These are phyloP conservation scores for Halophytophthora batemanensis DNA, from an alignment of 352 stramenopile species.

Conservation along the genomic window DNA sequence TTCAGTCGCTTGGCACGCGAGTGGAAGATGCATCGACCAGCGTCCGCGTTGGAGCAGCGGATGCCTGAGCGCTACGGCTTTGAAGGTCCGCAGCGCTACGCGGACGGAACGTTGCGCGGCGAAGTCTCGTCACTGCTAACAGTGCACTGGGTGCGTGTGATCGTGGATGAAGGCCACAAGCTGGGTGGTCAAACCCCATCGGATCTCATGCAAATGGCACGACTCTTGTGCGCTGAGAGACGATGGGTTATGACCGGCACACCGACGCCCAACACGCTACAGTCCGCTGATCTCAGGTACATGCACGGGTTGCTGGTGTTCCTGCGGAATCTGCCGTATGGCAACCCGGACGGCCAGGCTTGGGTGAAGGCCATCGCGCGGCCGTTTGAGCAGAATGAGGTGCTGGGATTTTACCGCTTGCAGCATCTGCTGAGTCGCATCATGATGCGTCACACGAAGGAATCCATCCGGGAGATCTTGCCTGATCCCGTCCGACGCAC, in stretches of 20 bases:
- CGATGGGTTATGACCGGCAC: slow-evolving; percentile 98
- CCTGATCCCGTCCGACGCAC: slow-evolving; percentile 42
- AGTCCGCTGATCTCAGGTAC: slow-evolving; percentile 83
- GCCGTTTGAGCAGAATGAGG: slow-evolving; percentile 65
- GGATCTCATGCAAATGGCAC: slow-evolving; percentile 81
- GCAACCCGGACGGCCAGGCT: slow-evolving; percentile 59
- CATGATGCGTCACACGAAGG: slow-evolving; percentile 95
- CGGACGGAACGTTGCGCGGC: slow-evolving; percentile 53
- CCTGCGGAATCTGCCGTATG: slow-evolving; percentile 87
- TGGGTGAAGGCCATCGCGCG: slow-evolving; percentile 76
- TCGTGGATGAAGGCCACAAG: slow-evolving; percentile 96
- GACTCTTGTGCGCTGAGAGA: slow-evolving; percentile 75
- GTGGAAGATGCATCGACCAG: slow-evolving; percentile 63
- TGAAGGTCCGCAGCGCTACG: slow-evolving; percentile 49
- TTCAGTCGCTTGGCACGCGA: slow-evolving; percentile 59
- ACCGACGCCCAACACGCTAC: slow-evolving; percentile 88
- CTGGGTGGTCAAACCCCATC: slow-evolving; percentile 67
- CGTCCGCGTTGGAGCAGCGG: slow-evolving; percentile 53
- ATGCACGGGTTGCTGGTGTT: slow-evolving; percentile 91
- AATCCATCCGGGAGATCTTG: slow-evolving; percentile 75
- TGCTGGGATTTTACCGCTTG: slow-evolving; percentile 67
- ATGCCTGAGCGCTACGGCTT: slow-evolving; percentile 71
- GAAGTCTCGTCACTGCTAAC: slow-evolving; percentile 55
- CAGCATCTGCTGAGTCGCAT: slow-evolving; percentile 84
- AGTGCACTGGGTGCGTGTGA: slow-evolving; percentile 86